Evolutionary conservation across 805 yeast species (phyloP).

Genomic region (Torulaspora indica): DNA sequence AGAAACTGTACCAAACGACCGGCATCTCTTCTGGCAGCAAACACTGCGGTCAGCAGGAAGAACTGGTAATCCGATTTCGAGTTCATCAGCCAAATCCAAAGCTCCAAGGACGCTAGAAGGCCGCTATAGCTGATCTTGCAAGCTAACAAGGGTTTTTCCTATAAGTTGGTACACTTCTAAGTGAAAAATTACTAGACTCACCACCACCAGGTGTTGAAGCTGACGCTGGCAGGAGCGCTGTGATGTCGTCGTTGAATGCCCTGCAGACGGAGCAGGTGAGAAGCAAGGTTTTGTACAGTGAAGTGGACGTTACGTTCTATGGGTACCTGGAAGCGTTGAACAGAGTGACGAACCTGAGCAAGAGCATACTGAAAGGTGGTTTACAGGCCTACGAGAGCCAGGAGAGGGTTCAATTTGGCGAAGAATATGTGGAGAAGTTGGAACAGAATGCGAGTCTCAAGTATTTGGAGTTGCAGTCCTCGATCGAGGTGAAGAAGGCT

Average conservation of each 20-base stretch:
- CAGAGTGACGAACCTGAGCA: conserved; percentile 19
- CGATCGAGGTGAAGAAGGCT: conserved; percentile 27
- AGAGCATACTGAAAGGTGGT: conserved; percentile 21
- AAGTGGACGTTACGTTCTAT: conserved; percentile 25
- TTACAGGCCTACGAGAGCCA: conserved; percentile 17
- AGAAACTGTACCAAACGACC: conserved; percentile 10
- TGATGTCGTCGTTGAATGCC: conserved; percentile 10
- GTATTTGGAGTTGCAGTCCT: conserved; percentile 26
- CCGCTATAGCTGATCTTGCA: background rate
- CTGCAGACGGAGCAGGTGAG: conserved; percentile 21
- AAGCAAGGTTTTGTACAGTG: conserved; percentile 27
- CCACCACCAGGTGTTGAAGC: background rate
- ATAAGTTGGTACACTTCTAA: background rate
- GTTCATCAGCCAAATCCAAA: background rate
- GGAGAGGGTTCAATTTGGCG: conserved; percentile 9
- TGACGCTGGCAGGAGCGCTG: too few relatives aligned
- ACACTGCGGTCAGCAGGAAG: conserved; percentile 23
- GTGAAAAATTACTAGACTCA: background rate
- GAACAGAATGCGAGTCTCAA: conserved; percentile 18
- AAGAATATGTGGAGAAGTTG: conserved; percentile 12
- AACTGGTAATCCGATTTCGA: conserved; percentile 23
- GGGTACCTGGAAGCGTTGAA: conserved; percentile 24
- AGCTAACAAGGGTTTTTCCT: background rate
- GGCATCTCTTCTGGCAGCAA: conserved; percentile 26
- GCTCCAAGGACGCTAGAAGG: too few relatives aligned